Conservation (phyloP, 306 rosid genomes). For the Quercus aquifolioides region DNA sequence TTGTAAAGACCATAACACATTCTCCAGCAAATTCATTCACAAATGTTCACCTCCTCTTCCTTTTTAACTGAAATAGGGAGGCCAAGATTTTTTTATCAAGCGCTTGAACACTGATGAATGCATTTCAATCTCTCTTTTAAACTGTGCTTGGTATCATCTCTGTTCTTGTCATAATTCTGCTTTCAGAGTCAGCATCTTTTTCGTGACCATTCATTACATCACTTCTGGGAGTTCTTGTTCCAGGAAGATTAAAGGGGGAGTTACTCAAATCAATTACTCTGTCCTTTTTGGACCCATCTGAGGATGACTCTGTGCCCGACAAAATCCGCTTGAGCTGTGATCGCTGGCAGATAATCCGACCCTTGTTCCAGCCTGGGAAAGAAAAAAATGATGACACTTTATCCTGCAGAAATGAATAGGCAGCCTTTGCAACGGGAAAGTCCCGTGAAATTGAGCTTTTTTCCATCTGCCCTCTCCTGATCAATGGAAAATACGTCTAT, state of each 20-base stretch:
- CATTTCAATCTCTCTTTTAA: constrained; percentile 37
- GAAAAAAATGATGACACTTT: constrained; percentile 49
- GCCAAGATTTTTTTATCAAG: constrained; percentile 5
- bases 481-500: constrained; percentile 25
- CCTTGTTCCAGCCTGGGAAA: constrained; percentile 82
- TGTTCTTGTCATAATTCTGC: constrained; percentile 43
- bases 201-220: constrained; percentile 36
- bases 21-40: constrained; percentile 30
- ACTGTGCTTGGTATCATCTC: constrained; percentile 68
- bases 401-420: constrained; percentile 70
- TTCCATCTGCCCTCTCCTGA: constrained; percentile 85
- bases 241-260: constrained; percentile 39
- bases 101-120: constrained; percentile 25
- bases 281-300: constrained; percentile 37
- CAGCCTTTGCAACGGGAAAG: constrained; percentile 71
- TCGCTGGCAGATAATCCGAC: constrained; percentile 82
- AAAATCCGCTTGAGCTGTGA: constrained; percentile 72
- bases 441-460: constrained; percentile 47
- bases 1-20: constrained; percentile 14
- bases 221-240: constrained; percentile 43
- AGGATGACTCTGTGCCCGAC: constrained; percentile 49
- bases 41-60: constrained; percentile 28
- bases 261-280: constrained; percentile 55
- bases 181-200: constrained; percentile 51
- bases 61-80: constrained; percentile 23